These are phyloP conservation scores for Volvariella surrecta DNA, from an alignment of 1,284 basidiomycete species.

Conservation along the genomic window DNA sequence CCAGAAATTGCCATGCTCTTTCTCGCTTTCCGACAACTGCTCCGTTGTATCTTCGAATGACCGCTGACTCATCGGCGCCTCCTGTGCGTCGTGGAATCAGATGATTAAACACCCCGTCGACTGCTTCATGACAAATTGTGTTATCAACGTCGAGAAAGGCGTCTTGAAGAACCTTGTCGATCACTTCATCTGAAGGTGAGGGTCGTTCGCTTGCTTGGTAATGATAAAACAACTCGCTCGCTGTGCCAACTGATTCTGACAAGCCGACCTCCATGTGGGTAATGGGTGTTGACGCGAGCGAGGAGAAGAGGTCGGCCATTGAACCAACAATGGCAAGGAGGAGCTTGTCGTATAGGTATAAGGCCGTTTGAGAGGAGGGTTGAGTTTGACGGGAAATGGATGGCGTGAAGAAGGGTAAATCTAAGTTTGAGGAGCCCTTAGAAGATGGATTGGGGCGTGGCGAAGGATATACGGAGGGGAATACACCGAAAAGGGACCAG, in stretches of 20 bases:
- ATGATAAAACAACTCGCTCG: background rate
- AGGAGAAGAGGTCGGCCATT: constrained; percentile 15
- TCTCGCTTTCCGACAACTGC: constrained; percentile 11
- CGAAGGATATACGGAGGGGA: background rate
- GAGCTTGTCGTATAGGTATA: constrained; percentile 13
- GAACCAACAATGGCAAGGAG: constrained; percentile 11
- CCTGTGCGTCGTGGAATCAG: background rate
- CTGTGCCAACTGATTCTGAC: background rate
- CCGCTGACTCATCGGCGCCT: constrained; percentile 9
- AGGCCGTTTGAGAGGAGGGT: constrained; percentile 12
- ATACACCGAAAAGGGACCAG: constrained; percentile 16
- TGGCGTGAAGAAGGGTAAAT: no score
- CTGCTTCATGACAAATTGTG: constrained; percentile 16
- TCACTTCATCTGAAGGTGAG: constrained; percentile 13
- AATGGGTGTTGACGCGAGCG: constrained; percentile 8
- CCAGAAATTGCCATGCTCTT: constrained; percentile 7
- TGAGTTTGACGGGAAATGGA: constrained; percentile 12
- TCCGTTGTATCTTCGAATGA: constrained; percentile 1
- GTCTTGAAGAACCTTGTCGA: constrained; percentile 19
- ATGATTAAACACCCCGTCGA: constrained; percentile 12
- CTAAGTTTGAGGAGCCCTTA: no score
- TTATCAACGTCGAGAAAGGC: constrained; percentile 20
- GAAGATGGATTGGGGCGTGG: no score
- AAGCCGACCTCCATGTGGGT: constrained; percentile 3
- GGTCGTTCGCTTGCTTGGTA: constrained; percentile 9